These are phyloP conservation scores for Penicillium sp. DNA, from an alignment of 2,329 filamentous ascomycete genomes.

Conservation along the genomic window DNA sequence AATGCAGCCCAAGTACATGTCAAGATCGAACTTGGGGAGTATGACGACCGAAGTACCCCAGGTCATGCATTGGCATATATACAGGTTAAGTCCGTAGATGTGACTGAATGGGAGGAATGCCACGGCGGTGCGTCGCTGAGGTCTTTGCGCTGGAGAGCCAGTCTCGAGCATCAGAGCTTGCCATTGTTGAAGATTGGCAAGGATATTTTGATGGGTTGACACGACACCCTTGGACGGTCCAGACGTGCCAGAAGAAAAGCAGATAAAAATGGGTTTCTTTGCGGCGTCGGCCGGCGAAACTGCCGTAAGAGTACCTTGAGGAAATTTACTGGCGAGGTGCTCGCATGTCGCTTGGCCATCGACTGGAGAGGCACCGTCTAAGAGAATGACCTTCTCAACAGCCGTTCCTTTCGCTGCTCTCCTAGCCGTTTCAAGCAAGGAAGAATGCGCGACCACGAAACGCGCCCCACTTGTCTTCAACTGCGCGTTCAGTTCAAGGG, in stretches of 20 bases:
- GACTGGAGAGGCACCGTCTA: conserved; percentile 10
- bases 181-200: conserved; percentile 24
- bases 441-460: conserved; percentile 21
- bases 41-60: conserved; percentile 19
- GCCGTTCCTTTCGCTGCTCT: conserved; percentile 18
- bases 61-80: conserved; percentile 16
- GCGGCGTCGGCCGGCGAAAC: conserved; percentile 10
- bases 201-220: conserved; percentile 22
- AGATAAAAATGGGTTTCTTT: conserved; percentile 17
- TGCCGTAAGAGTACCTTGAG: conserved; percentile 5
- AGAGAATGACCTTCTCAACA: conserved; percentile 14
- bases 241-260: conserved; percentile 25
- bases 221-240: conserved; percentile 23
- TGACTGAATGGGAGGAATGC: conserved; percentile 24
- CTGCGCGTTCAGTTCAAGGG: conserved; percentile 20
- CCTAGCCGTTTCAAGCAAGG: conserved; percentile 14
- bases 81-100: conserved; percentile 22
- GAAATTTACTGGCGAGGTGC: conserved; percentile 16
- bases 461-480: conserved; percentile 19
- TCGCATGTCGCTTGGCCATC: conserved; percentile 18
- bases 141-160: conserved; percentile 7
- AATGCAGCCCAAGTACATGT: conserved; percentile 16
- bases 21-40: conserved; percentile 19
- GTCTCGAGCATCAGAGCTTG: conserved; percentile 9
- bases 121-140: conserved; percentile 12